Conservation (phyloP, 164 flowering plant genomes). For the Nelumbo lutea region DNA sequence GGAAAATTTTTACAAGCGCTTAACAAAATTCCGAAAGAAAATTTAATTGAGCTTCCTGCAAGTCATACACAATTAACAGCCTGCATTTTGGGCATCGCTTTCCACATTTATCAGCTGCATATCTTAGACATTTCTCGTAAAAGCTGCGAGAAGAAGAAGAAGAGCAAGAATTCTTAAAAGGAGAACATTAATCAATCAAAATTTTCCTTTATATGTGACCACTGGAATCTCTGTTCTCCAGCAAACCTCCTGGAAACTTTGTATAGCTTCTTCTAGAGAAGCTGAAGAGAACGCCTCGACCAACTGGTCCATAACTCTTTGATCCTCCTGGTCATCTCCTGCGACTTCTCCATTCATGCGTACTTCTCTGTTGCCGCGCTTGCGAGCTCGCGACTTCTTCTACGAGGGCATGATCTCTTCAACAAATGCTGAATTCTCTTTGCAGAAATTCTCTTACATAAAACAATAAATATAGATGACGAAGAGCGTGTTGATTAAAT, state of each 20-base stretch:
- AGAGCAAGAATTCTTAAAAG: no score
- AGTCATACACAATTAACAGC: no score
- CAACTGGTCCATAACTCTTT: constrained; percentile 17
- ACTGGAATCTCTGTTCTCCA: constrained; percentile 37
- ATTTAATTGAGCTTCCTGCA: no score
- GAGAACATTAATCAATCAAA: no score
- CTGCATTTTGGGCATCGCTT: no score
- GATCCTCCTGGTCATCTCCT: constrained; percentile 10
- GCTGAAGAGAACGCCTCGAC: constrained; percentile 39
- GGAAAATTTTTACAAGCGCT: no score
- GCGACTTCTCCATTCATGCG: not conserved
- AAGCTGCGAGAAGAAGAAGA: no score
- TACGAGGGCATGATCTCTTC: constrained; percentile 18
- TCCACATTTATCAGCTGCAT: no score
- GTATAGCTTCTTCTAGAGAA: constrained; percentile 33
- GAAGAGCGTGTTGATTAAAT: not conserved
- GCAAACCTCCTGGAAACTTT: constrained; percentile 34
- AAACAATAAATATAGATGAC: not conserved
- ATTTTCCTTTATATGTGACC: no score
- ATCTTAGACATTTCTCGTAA: no score
- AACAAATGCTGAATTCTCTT: not conserved
- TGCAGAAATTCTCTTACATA: not conserved
- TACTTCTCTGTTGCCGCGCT: not conserved
- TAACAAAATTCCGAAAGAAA: no score
- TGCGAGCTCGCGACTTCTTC: constrained; percentile 30